Base-by-base conservation (phyloP, 306 rosid genomes). In the Fragaria iinumae region DNA sequence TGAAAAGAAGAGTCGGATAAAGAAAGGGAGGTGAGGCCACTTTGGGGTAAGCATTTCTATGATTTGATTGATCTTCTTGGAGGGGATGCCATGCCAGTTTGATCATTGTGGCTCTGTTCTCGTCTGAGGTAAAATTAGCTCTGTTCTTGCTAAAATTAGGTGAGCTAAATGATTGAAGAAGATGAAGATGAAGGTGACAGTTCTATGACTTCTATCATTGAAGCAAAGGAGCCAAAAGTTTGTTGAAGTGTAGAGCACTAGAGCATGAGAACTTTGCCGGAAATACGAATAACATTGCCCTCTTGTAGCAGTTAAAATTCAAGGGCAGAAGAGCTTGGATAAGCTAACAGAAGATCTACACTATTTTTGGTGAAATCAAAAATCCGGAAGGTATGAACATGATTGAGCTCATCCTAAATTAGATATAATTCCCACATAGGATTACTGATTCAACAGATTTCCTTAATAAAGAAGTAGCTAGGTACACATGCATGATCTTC, bases 1-100 rank as follows among this genome's bases (percentile, higher is more conserved):
- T 72, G 57, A 45, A 48, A 72, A 49, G 7, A 47, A 20, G n/a
- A 63, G 9, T 10, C 21, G 63, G n/a, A 71, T 36, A 27, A 17
- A 70, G 56, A 29, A 77, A 59, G 20, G 77, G 47, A 45, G 70
- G 64, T 57, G 70, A 80, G 36, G 13, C 65, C 65, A 11, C 16
- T 23, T 25, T 59, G 65, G 65, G 34, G 36, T 59, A 11, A 59
- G 36, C 17, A 59, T 10, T 59, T 59, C 65, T 23, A 59, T 29
- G 67, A 62, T 62, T 62, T 62, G 67, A 62, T 62, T 62, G n/a
- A 62, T 27, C 67, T 29, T 62, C 36, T 59, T 62, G 36, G 67
- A 62, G 41, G 62, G 13, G 14, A 56, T 56, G 67, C 67, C 39
- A 47, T 69, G 73, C 43, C 5, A 23, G 17, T 70, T 65, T 36